Evolutionary conservation across 331 rosid genomes (phyloP).

Genomic region (Pyracantha coccinea): DNA sequence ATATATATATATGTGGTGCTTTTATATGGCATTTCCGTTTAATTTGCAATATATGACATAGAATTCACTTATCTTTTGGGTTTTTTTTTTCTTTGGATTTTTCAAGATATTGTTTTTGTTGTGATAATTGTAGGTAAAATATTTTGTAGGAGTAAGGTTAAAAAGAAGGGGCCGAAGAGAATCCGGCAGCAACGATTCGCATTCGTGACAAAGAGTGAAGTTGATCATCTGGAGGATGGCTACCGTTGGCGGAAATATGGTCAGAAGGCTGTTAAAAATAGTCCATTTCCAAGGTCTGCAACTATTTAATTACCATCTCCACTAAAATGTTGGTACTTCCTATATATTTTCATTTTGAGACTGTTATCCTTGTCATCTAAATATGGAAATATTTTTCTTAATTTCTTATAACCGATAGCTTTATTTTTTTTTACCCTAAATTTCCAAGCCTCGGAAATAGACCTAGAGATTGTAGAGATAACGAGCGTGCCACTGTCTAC

Average conservation of each 20-base stretch:
- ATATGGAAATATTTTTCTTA: neutral
- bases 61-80: neutral
- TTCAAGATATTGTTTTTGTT: constrained; percentile 13
- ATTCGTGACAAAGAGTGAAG: constrained; percentile 90
- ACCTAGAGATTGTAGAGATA: neutral
- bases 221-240: constrained; percentile 95
- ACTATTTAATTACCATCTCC: neutral
- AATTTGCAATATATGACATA: neutral
- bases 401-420: neutral
- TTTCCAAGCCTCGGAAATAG: neutral
- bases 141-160: constrained; percentile 62
- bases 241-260: constrained; percentile 98
- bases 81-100: neutral
- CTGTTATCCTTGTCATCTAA: neutral
- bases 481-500: neutral
- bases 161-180: constrained; percentile 74
- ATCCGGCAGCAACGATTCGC: constrained; percentile 85
- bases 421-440: neutral
- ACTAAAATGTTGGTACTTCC: neutral
- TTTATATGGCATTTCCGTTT: neutral
- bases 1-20: neutral
- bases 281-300: constrained; percentile 82
- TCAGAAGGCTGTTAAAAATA: constrained; percentile 95
- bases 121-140: constrained; percentile 32
- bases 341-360: neutral